Conservation (phyloP, 140 eudicot species). For the Bidens hawaiensis region DNA sequence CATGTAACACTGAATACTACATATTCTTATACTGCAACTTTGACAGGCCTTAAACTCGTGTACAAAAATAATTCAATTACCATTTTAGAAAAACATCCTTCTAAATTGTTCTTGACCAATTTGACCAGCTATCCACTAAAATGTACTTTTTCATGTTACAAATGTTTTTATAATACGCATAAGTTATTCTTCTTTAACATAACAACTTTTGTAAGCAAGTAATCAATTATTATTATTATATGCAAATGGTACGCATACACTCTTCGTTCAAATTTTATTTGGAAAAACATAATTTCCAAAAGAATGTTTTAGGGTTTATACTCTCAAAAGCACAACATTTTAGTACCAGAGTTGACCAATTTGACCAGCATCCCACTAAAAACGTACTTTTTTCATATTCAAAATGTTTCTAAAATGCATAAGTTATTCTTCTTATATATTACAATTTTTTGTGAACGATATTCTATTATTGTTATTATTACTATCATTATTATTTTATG, state of each 20-base stretch:
- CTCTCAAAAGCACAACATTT: background rate
- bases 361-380: too few relatives aligned
- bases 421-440: background rate
- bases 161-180: too few relatives aligned
- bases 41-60: background rate
- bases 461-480: background rate
- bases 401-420: background rate
- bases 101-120: too few relatives aligned
- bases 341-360: background rate
- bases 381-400: background rate
- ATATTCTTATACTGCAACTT: background rate
- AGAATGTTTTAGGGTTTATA: too few relatives aligned
- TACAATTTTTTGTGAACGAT: background rate
- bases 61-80: background rate
- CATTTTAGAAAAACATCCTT: background rate
- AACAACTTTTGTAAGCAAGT: too few relatives aligned
- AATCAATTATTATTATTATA: too few relatives aligned
- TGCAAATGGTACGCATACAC: too few relatives aligned
- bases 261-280: too few relatives aligned
- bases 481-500: background rate
- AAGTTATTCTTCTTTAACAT: too few relatives aligned
- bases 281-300: too few relatives aligned
- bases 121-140: too few relatives aligned
- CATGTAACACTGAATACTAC: background rate
- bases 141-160: too few relatives aligned